phyloP scores from a whole-genome alignment of 176 grass and related monocot genomes.

The Thalia dealbata region DNA sequence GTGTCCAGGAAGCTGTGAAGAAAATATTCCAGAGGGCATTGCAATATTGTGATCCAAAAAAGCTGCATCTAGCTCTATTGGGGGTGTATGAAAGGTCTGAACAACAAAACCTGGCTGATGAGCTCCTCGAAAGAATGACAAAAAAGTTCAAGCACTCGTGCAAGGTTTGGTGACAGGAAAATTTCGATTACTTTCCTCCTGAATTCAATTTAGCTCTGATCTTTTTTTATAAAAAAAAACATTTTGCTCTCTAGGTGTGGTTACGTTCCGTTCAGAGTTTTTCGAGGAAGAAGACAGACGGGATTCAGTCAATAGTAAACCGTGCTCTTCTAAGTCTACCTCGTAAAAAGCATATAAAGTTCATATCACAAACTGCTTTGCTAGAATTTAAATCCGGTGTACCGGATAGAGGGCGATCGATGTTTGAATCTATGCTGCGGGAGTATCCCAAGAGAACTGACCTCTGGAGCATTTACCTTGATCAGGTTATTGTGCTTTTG shows the following conservation, averaged over 20 bases:
- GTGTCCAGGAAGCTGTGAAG: conserved; percentile 73
- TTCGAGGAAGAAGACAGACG: conserved; percentile 55
- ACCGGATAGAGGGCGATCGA: conserved; percentile 74
- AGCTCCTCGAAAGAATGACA: conserved; percentile 80
- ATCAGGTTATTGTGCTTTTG: conserved; percentile 56
- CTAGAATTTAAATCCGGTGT: conserved; percentile 74
- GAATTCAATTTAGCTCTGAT: neutral
- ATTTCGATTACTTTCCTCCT: neutral
- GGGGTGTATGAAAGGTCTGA: conserved; percentile 76
- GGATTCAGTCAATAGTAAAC: conserved; percentile 53
- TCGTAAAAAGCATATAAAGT: conserved; percentile 74
- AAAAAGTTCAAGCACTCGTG: conserved; percentile 85
- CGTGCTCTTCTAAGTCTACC: conserved; percentile 74
- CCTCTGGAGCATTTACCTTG: conserved; percentile 91
- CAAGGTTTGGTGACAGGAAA: conserved; percentile 53
- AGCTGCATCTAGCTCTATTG: conserved; percentile 71
- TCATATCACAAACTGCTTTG: conserved; percentile 68
- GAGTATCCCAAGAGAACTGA: conserved; percentile 94
- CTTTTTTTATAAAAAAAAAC: too few species aligned
- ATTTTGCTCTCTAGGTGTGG: conserved; percentile 59
- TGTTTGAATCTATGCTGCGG: conserved; percentile 78
- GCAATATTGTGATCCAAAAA: conserved; percentile 88
- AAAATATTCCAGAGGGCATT: conserved; percentile 81
- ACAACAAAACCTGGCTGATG: conserved; percentile 57
- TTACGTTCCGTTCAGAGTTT: conserved; percentile 50